A percentile compares a stretch with the other conserved stretches of the same genome.
Evolutionary conservation across 495 filamentous ascomycete genomes (phyloP).

Genomic region (Chaetomidium leptoderma): DNA sequence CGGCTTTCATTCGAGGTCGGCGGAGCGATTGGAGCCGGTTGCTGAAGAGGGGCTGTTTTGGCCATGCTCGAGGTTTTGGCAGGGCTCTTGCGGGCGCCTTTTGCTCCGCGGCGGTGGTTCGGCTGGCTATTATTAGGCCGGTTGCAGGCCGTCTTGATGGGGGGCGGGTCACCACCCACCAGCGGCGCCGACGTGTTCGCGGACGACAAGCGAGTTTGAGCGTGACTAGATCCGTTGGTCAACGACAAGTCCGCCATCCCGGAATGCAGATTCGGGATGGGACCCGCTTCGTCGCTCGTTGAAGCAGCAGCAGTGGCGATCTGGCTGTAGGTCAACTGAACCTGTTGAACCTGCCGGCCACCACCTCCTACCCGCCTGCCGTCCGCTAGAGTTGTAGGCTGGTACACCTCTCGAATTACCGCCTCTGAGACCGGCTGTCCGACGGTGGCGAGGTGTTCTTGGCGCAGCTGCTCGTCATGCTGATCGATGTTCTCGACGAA

Average conservation of each 20-base stretch:
- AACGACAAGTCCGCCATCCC: neutral
- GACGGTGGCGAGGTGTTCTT: neutral
- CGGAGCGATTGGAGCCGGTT: neutral
- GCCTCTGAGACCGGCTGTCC: neutral
- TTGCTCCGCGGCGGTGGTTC: neutral
- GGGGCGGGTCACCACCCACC: too few relatives aligned
- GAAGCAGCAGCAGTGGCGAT: neutral
- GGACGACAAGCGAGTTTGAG: neutral
- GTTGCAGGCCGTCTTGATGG: neutral
- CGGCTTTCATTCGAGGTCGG: too few relatives aligned
- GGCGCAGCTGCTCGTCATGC: slow-evolving; percentile 1
- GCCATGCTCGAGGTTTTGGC: neutral
- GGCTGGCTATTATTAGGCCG: neutral
- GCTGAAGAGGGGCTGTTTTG: neutral
- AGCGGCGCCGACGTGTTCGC: too few relatives aligned
- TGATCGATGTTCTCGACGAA: neutral
- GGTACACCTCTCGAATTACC: slow-evolving; percentile 15
- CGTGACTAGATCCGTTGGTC: neutral
- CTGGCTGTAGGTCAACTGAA: neutral
- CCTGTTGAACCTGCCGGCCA: neutral
- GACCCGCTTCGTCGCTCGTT: neutral
- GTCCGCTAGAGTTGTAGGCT: slow-evolving; percentile 10
- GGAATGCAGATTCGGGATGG: neutral
- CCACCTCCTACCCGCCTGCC: slow-evolving; percentile 9
- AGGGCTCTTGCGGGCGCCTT: neutral